Conservation (phyloP, 148 eudicot species). For the Gaultheria prostrata region DNA sequence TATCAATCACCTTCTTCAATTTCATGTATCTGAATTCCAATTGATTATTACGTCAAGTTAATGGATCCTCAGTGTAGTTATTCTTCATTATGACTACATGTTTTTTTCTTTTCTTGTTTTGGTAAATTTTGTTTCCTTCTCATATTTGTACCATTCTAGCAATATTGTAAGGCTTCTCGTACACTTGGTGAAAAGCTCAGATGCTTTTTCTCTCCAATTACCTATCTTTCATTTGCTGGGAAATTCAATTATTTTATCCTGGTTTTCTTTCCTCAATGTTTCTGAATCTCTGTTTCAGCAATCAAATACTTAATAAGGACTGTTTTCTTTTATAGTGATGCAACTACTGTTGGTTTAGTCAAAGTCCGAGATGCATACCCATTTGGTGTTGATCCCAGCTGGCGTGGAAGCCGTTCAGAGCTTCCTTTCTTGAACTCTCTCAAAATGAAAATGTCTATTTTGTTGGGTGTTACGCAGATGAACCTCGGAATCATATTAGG, state of each 20-base stretch:
- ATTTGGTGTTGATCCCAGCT: slow-evolving; percentile 98
- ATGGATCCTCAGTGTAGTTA: not conserved
- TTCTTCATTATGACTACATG: not conserved
- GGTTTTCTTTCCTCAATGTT: not conserved
- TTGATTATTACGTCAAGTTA: not conserved
- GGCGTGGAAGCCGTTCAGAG: slow-evolving; percentile 98
- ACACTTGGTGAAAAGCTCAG: not conserved
- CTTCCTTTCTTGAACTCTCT: slow-evolving; percentile 95
- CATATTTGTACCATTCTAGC: not conserved
- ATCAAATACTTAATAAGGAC: slow-evolving; percentile 8
- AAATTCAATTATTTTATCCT: not conserved
- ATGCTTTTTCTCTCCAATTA: slow-evolving; percentile 1
- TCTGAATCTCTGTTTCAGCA: not conserved
- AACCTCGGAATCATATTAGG: slow-evolving; percentile 86
- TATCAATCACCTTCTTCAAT: not conserved
- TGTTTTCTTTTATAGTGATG: slow-evolving; percentile 57
- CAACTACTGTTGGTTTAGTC: slow-evolving; percentile 65
- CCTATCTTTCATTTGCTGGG: not conserved
- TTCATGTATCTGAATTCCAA: not conserved
- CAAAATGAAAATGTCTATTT: slow-evolving; percentile 99
- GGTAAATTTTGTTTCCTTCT: not conserved
- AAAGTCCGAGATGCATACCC: slow-evolving; percentile 88
- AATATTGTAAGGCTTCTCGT: not conserved
- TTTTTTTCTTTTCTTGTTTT: not conserved
- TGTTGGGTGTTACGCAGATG: slow-evolving; percentile 90